phyloP scores from a whole-genome alignment of 192 early-diverging fungal genomes.

The Spinellus fusiger region DNA sequence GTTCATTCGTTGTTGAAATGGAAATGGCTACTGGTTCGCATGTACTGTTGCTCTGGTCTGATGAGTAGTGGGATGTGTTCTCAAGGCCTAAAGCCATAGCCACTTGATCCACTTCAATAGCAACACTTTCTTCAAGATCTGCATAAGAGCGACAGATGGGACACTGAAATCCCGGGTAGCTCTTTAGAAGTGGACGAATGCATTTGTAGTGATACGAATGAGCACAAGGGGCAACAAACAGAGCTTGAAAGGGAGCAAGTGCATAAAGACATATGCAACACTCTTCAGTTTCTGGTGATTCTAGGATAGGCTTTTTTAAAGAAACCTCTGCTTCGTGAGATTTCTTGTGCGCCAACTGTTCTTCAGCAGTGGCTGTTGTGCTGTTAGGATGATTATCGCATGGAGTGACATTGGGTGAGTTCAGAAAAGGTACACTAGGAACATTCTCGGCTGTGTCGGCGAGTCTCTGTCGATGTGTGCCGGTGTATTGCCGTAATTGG shows the following conservation, averaged over 20 bases:
- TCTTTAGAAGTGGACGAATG: constrained; percentile 54
- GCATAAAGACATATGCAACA: constrained; percentile 79
- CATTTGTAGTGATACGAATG: constrained; percentile 85
- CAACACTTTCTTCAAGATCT: constrained; percentile 68
- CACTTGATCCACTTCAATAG: constrained; percentile 23
- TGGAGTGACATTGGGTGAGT: no score
- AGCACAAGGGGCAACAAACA: constrained; percentile 78
- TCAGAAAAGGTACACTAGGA: no score
- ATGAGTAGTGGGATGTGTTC: no score
- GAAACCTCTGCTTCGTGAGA: background rate
- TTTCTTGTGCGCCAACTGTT: background rate
- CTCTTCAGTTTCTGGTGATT: constrained; percentile 31
- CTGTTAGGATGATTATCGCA: no score
- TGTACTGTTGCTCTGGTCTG: background rate
- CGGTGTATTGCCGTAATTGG: constrained; percentile 10
- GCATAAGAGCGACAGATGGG: constrained; percentile 79
- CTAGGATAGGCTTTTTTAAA: no score
- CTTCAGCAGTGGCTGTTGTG: no score
- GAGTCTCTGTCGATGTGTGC: no score
- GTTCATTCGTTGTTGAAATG: background rate
- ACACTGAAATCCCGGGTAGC: constrained; percentile 64
- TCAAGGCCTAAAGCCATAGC: no score
- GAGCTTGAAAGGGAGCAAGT: constrained; percentile 72
- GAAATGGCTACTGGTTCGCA: background rate
- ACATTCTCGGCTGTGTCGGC: no score